Evolutionary conservation across 441 rosid species (phyloP).

Genomic region (Iberis amara): DNA sequence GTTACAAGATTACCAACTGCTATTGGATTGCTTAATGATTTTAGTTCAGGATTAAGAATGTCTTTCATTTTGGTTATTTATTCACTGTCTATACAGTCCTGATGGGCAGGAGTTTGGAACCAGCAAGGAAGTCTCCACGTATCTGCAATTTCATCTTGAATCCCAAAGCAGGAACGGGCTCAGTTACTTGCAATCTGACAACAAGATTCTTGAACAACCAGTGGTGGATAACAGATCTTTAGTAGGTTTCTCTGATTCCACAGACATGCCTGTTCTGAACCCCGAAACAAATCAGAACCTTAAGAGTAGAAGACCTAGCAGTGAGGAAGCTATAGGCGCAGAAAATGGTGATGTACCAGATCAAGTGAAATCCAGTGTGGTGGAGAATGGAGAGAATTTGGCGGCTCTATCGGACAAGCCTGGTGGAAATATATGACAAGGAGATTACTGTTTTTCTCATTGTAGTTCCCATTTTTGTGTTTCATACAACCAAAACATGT

Average conservation of each 20-base stretch:
- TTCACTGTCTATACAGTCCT: conserved; percentile 38
- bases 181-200: conserved; percentile 17
- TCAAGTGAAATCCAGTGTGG: neutral
- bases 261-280: neutral
- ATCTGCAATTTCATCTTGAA: conserved; percentile 33
- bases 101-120: conserved; percentile 47
- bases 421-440: conserved; percentile 27
- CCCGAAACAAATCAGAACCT: conserved; percentile 4
- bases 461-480: neutral
- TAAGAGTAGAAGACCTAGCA: neutral
- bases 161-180: conserved; percentile 29
- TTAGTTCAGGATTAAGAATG: neutral
- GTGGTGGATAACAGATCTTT: conserved; percentile 11
- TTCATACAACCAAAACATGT: conserved; percentile 16
- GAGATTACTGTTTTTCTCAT: neutral
- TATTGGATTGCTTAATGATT: neutral
- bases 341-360: conserved; percentile 12
- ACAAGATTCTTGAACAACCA: conserved; percentile 11
- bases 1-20: neutral
- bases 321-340: conserved; percentile 1
- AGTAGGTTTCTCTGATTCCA: conserved; percentile 8
- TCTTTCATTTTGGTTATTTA: neutral
- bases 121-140: conserved; percentile 47
- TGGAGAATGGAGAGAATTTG: conserved; percentile 9
- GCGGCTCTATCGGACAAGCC: too few species aligned